Evolutionary conservation across 192 early-diverging fungal species (phyloP).

Genomic region (Phycomyces blakesleeanus): DNA sequence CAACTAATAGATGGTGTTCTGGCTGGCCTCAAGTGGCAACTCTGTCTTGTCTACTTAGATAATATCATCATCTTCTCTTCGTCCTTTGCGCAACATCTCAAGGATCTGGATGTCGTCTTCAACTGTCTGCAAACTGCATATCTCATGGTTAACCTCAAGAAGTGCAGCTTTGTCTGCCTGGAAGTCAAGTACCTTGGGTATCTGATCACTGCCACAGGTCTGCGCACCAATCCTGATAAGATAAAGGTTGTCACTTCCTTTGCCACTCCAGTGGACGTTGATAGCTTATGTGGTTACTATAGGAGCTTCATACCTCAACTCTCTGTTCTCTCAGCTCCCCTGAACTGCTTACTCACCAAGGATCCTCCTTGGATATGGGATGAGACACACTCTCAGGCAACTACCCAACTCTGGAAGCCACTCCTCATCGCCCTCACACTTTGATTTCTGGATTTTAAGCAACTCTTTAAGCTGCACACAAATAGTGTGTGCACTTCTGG

Average conservation of each 20-base stretch:
- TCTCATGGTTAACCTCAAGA: neutral
- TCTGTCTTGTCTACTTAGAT: conserved; percentile 31
- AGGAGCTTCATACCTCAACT: neutral
- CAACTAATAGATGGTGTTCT: conserved; percentile 38
- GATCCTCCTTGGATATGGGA: neutral
- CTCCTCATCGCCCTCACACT: neutral
- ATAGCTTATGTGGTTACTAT: neutral
- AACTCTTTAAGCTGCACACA: neutral
- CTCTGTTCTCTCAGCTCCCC: neutral
- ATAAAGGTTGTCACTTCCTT: too few species aligned
- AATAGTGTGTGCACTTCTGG: neutral
- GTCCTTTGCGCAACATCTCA: conserved; percentile 26
- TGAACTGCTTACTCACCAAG: neutral
- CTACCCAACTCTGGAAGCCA: neutral
- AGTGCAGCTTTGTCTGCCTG: neutral
- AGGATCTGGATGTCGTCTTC: too few species aligned
- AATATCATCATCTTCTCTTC: conserved; percentile 37
- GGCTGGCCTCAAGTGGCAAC: too few species aligned
- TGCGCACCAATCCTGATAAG: too few species aligned
- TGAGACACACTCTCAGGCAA: neutral
- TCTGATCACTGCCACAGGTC: too few species aligned
- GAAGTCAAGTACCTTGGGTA: too few species aligned
- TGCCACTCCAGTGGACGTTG: neutral
- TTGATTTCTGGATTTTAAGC: neutral
- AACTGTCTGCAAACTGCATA: neutral